These are phyloP conservation scores for Hypoxylon sp. DNA, from an alignment of 2,329 filamentous ascomycete genomes.

Conservation along the genomic window DNA sequence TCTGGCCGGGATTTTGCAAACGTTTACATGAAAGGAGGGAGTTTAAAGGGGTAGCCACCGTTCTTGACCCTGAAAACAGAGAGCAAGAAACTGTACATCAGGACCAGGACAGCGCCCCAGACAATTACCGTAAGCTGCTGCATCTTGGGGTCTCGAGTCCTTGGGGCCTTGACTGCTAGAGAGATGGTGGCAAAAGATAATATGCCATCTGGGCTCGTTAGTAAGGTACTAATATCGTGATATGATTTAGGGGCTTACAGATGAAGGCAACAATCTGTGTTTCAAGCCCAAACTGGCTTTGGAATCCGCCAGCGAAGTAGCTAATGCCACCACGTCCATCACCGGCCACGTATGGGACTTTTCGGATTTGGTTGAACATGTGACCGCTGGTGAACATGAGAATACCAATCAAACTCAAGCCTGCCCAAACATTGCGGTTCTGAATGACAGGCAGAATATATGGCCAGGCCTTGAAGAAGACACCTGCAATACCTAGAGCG, in stretches of 20 bases:
- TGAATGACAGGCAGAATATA: slow-evolving; percentile 86
- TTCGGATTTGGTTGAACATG: slow-evolving; percentile 99
- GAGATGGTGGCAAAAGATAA: slow-evolving; percentile 92
- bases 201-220: slow-evolving; percentile 67
- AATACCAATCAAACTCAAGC: slow-evolving; percentile 87
- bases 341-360: slow-evolving; percentile 90
- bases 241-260: slow-evolving; percentile 74
- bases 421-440: slow-evolving; percentile 95
- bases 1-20: neutral
- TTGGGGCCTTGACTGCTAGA: slow-evolving; percentile 93
- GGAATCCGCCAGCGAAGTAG: slow-evolving; percentile 94
- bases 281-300: slow-evolving; percentile 93
- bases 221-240: slow-evolving; percentile 21
- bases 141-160: slow-evolving; percentile 80
- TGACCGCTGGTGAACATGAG: slow-evolving; percentile 95
- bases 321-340: slow-evolving; percentile 87
- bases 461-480: slow-evolving; percentile 79
- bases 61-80: slow-evolving; percentile 97
- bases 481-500: slow-evolving; percentile 78
- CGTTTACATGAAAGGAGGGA: slow-evolving; percentile 84
- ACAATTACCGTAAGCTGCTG: slow-evolving; percentile 87
- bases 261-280: slow-evolving; percentile 95
- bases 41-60: slow-evolving; percentile 90
- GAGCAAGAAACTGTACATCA: slow-evolving; percentile 93
- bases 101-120: slow-evolving; percentile 82